Evolutionary conservation across 345 rosid genomes (phyloP), one percentile per base, ranked within the genome.

Genomic region (Microthlaspi erraticum): DNA sequence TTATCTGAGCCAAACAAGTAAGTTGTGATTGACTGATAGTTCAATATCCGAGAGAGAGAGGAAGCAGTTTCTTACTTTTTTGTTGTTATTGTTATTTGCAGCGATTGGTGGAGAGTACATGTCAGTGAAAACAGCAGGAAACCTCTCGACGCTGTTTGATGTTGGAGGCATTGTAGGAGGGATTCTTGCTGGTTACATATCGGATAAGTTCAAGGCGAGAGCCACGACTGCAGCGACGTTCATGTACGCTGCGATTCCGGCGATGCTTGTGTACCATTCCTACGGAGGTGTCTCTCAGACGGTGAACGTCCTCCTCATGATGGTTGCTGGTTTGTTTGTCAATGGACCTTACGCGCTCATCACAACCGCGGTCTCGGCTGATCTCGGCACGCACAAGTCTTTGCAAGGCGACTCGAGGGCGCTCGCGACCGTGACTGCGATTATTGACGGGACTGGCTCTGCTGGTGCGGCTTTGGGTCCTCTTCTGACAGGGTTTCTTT

Each of bases 321-420:
- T 93, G 87, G 61, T 89, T 33, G 84, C 86, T 59, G 98, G 97
- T 62, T 84, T 93, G 49, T 91, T 93, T 18, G 77, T 93, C 58
- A 93, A 91, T 5, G 98, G 97, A 29, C 98, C 97, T 10, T 91
- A 93, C n/a, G 94, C 98, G 2, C 94, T 93, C 34, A 91, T 93
- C 80, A 93, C 98, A 5, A 93, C 98, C 23, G 96, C 98, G 11
- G 98, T 93, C 52, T 93, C 98, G 3, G 93, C 92, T 1, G 98
- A 93, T 77, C 96, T 93, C 10, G 98, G 98, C 10, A 93, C 98
- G 0, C 98, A 93, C 80, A 81, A 83, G 76, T 91, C 91, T 60
- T 79, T 91, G 3, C 88, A 79, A 74, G 97, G 96, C 23, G 87
- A 91, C 78, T 93, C 96, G 4, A 91, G 98, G 48, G 98, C 96